phyloP scores from a whole-genome alignment of 1,284 basidiomycete genomes.

The Gastroboletus turbinatus region DNA sequence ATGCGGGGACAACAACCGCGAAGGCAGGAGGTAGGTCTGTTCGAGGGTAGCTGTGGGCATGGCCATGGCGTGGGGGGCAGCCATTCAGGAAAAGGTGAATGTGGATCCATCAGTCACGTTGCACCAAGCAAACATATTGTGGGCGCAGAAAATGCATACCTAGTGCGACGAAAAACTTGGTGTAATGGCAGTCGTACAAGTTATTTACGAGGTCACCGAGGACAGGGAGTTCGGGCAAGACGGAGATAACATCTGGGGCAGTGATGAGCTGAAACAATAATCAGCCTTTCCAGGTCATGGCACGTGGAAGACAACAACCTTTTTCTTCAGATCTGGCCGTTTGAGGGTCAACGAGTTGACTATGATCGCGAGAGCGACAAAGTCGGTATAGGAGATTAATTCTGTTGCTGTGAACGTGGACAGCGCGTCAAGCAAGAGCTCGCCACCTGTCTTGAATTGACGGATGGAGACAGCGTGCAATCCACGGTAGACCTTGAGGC shows the following conservation, averaged over 20 bases:
- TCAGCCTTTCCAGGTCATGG: background rate
- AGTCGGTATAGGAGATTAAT: conserved; percentile 87
- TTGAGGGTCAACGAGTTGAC: conserved; percentile 77
- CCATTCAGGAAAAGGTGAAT: conserved; percentile 5
- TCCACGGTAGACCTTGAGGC: conserved; percentile 94
- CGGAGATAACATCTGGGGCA: conserved; percentile 72
- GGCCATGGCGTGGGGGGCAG: background rate
- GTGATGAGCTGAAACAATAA: conserved; percentile 50
- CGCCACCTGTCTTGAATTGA: conserved; percentile 71
- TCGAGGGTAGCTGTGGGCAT: conserved; percentile 73
- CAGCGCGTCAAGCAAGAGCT: conserved; percentile 86
- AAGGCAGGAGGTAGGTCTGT: conserved; percentile 83
- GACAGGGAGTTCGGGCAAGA: conserved; percentile 67
- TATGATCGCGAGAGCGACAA: conserved; percentile 86
- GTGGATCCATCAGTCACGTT: conserved; percentile 10
- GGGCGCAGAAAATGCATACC: conserved; percentile 43
- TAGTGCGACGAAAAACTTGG: conserved; percentile 90
- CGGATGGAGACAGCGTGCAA: conserved; percentile 86
- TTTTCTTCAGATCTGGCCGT: conserved; percentile 90
- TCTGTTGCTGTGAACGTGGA: conserved; percentile 95
- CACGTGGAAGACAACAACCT: background rate
- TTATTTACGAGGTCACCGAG: conserved; percentile 71
- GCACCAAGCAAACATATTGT: background rate
- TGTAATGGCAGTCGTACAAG: conserved; percentile 92
- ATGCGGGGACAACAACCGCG: conserved; percentile 84